Evolutionary conservation across 148 eudicot genomes (phyloP), one percentile per base, ranked within the genome.

Genomic region (Limonium bicolor): DNA sequence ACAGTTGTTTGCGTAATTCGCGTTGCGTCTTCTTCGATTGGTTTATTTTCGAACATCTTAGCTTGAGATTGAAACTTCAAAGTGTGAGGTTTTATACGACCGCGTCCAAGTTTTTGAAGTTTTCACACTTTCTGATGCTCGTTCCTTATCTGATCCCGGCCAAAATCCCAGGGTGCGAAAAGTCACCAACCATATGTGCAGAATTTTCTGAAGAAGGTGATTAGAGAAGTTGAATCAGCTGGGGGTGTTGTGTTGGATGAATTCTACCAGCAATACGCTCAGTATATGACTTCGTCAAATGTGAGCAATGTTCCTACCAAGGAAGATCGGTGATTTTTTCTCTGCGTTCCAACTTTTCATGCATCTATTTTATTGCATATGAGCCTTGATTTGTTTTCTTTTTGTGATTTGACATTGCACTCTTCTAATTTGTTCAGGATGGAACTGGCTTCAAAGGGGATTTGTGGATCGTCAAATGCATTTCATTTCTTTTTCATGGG

Each of bases 191-290:
- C 73, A 33, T 84, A 71, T 63, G 19, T 84, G 60, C 77, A 69
- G 56, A 64, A 23, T 48, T 69, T 80, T 39, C 50, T 84, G 23
- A 90, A 90, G 67, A 84, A 75, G 59, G 53, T 90, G n/a, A 90
- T 90, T 34, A 34, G 48, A 41, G 97, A 75, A 73, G 60, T 90
- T 44, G 97, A 90, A 56, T 68, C 78, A 13, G 62, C 56, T 38
- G 74, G 73, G 24, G 69, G 51, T 13, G 62, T 31, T 32, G 87
- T 84, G 35, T 46, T 90, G 67, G 97, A 80, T 62, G 82, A 77
- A 55, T 56, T 80, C 54, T 90, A 90, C 50, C 86, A 80, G 51
- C 67, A 60, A 12, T 77, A 70, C 51, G 73, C 82, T 11, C 65
- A 41, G 62, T 83, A 64, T 62, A 72, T 84, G 93, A 54, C 65